phyloP scores from a whole-genome alignment of 371 early-diverging fungal genomes.

The Sporodiniella umbellata region DNA sequence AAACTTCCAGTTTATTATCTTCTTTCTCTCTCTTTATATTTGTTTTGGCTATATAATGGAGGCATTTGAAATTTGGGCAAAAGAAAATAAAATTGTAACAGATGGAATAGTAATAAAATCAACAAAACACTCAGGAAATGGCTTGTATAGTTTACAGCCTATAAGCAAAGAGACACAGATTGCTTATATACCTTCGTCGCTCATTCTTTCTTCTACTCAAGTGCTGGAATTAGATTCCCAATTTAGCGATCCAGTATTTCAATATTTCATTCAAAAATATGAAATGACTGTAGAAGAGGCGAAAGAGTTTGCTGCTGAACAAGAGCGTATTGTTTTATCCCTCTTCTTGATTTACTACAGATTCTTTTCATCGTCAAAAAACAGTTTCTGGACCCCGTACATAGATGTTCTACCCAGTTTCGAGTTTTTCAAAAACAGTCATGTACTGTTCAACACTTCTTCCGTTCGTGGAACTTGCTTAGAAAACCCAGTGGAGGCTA shows the following conservation, averaged over 20 bases:
- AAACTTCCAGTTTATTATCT: too few relatives aligned
- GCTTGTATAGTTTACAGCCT: constrained; percentile 7
- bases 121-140: constrained; percentile 24
- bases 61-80: constrained; percentile 27
- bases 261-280: constrained; percentile 4
- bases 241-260: not conserved
- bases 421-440: constrained; percentile 12
- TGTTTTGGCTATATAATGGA: constrained; percentile 1
- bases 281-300: not conserved
- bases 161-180: not conserved
- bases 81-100: constrained; percentile 12
- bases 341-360: constrained; percentile 45
- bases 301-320: constrained; percentile 3
- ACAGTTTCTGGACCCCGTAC: constrained; percentile 46
- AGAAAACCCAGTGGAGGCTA: constrained; percentile 32
- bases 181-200: constrained; percentile 32
- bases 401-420: constrained; percentile 38
- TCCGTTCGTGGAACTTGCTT: constrained; percentile 39
- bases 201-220: constrained; percentile 24
- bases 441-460: constrained; percentile 14
- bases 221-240: not conserved
- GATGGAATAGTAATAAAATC: not conserved
- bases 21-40: not conserved
- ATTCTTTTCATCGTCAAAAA: constrained; percentile 12
- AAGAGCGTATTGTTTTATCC: constrained; percentile 26